These are phyloP conservation scores for Brassica incana DNA, from an alignment of 345 rosid species.

Conservation along the genomic window DNA sequence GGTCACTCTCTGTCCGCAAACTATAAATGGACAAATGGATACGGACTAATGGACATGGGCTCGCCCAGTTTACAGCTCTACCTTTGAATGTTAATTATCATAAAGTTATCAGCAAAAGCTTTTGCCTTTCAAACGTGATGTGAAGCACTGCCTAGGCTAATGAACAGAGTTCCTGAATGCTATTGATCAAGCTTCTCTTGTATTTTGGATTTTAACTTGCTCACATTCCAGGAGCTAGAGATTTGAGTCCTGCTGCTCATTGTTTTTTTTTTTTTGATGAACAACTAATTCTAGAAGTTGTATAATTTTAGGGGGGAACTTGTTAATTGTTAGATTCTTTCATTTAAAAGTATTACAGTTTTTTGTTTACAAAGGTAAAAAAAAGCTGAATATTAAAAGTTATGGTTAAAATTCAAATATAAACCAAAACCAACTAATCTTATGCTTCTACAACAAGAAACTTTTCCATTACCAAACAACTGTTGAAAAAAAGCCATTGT, in stretches of 20 bases:
- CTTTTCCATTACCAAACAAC: neutral
- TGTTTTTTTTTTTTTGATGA: neutral
- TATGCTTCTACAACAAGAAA: neutral
- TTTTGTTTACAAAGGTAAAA: neutral
- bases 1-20: too few relatives aligned
- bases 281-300: neutral
- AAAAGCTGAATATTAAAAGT: neutral
- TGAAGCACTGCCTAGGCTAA: neutral
- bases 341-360: neutral
- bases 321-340: neutral
- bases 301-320: neutral
- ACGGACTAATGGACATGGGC: too few relatives aligned
- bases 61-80: neutral
- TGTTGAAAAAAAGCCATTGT: neutral
- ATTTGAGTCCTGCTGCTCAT: neutral
- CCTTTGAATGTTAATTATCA: neutral
- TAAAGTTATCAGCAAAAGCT: neutral
- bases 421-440: neutral
- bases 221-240: neutral
- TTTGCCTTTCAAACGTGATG: neutral
- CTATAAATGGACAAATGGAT: too few relatives aligned
- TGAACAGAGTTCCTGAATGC: neutral
- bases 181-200: neutral
- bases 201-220: neutral
- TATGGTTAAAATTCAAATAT: neutral